Evolutionary conservation across 192 early-diverging fungal species (phyloP).

Genomic region (Coemansia sp.): DNA sequence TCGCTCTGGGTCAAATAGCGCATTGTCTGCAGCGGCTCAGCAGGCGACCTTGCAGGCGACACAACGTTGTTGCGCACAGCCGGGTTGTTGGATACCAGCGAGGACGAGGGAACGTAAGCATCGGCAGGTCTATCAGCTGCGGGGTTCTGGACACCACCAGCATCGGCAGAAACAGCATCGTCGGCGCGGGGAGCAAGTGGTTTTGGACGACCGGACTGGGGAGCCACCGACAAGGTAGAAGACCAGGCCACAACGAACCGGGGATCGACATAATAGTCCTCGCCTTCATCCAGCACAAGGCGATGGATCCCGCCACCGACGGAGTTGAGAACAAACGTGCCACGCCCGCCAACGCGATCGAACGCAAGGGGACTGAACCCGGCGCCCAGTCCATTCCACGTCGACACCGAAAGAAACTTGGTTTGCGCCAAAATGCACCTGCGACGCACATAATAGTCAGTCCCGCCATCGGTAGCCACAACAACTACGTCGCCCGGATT

Average conservation of each 20-base stretch:
- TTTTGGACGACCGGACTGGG: conserved; percentile 30
- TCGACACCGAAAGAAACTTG: conserved; percentile 32
- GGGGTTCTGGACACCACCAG: background rate
- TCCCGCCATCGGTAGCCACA: conserved; percentile 58
- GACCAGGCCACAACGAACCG: conserved; percentile 57
- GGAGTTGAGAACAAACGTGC: conserved; percentile 65
- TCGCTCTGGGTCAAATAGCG: background rate
- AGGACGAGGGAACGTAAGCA: background rate
- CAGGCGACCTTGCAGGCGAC: conserved; percentile 30
- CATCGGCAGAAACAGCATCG: background rate
- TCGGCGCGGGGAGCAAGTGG: conserved; percentile 3
- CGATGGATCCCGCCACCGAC: conserved; percentile 66
- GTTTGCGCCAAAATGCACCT: conserved; percentile 62
- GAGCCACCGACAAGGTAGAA: conserved; percentile 15
- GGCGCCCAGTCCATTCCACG: conserved; percentile 40
- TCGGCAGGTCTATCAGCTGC: background rate
- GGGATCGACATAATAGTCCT: conserved; percentile 74
- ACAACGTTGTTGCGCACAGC: conserved; percentile 28
- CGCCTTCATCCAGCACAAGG: conserved; percentile 63
- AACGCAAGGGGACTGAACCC: conserved; percentile 59
- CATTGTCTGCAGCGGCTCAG: conserved; percentile 29
- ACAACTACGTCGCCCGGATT: conserved; percentile 65
- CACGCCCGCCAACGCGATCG: conserved; percentile 65
- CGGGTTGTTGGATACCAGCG: conserved; percentile 29
- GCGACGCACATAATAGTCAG: conserved; percentile 64